phyloP scores from a whole-genome alignment of 1,284 basidiomycete species.

The Thelephora terrestris region DNA sequence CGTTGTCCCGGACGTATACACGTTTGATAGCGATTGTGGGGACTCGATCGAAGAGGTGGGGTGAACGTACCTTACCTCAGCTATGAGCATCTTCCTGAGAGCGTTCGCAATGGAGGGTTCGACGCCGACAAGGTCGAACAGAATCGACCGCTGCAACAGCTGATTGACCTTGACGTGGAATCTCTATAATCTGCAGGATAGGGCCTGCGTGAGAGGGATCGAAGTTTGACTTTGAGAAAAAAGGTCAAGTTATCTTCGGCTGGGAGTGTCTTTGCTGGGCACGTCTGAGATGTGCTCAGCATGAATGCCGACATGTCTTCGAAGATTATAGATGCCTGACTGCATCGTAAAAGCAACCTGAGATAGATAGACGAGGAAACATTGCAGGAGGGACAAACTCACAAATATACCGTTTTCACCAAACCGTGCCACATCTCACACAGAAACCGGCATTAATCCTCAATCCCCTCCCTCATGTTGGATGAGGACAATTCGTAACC shows the following conservation, averaged over 20 bases:
- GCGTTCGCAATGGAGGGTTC: conserved; percentile 97
- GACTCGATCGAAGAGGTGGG: conserved; percentile 32
- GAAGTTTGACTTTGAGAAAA: conserved; percentile 59
- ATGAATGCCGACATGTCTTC: conserved; percentile 44
- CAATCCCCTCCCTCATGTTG: no score
- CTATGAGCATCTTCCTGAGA: conserved; percentile 83
- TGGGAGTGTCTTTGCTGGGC: conserved; percentile 79
- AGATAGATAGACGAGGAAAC: no score
- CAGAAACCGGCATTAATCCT: no score
- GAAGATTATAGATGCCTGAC: conserved; percentile 18
- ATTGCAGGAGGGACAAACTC: no score
- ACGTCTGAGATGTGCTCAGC: conserved; percentile 76
- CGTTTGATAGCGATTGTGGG: conserved; percentile 91
- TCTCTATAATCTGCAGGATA: conserved; percentile 34
- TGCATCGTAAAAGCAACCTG: no score
- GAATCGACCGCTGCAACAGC: conserved; percentile 74
- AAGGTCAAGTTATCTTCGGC: conserved; percentile 66
- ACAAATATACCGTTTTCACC: no score
- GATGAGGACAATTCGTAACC: conserved; percentile 40
- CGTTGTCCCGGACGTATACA: conserved; percentile 95
- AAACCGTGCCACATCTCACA: no score
- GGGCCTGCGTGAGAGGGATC: neutral
- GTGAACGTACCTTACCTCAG: conserved; percentile 59
- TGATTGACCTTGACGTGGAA: conserved; percentile 67
- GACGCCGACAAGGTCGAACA: conserved; percentile 94